phyloP scores from a whole-genome alignment of 23 red algal genomes.

The Pyropia yezoensis region DNA sequence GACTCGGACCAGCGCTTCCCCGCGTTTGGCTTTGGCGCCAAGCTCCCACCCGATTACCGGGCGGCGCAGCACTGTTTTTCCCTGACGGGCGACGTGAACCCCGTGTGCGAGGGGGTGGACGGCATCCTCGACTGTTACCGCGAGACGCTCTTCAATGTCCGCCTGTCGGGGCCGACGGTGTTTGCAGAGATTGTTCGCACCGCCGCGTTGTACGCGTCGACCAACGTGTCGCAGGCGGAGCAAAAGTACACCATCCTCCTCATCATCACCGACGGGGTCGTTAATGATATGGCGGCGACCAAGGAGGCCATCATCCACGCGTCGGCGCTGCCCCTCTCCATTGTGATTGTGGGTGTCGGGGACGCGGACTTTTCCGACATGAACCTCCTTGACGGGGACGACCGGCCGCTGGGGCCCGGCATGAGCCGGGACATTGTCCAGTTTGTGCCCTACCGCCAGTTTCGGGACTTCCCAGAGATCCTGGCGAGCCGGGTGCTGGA shows the following conservation, averaged over 20 bases:
- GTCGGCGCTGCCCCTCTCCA: conserved; percentile 51
- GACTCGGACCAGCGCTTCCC: conserved; percentile 64
- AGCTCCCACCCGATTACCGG: conserved; percentile 44
- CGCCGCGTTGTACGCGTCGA: conserved; percentile 22
- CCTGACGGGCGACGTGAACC: conserved; percentile 44
- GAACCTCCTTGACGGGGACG: conserved; percentile 23
- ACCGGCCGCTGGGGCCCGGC: conserved; percentile 16
- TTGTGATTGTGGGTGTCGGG: conserved; percentile 76
- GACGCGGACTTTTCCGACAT: conserved; percentile 64
- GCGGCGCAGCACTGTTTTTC: conserved; percentile 67
- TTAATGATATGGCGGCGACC: conserved; percentile 58
- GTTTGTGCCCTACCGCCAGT: conserved; percentile 69
- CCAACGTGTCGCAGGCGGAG: conserved; percentile 25
- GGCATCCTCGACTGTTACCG: conserved; percentile 54
- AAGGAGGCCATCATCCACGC: conserved; percentile 43
- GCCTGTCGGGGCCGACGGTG: conserved; percentile 72
- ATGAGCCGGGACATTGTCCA: conserved; percentile 65
- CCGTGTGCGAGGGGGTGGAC: conserved; percentile 44
- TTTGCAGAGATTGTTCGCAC: conserved; percentile 68
- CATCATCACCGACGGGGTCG: conserved; percentile 73
- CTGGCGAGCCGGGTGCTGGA: conserved; percentile 32
- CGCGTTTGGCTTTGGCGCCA: conserved; percentile 82
- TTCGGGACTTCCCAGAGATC: conserved; percentile 25
- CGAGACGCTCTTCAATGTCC: conserved; percentile 33
- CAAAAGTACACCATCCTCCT: conserved; percentile 44